Percentiles rank a stretch among this genome's conserved stretches.
phyloP scores from a whole-genome alignment of 176 grass and related monocot species.

The Phoenix roebelenii region DNA sequence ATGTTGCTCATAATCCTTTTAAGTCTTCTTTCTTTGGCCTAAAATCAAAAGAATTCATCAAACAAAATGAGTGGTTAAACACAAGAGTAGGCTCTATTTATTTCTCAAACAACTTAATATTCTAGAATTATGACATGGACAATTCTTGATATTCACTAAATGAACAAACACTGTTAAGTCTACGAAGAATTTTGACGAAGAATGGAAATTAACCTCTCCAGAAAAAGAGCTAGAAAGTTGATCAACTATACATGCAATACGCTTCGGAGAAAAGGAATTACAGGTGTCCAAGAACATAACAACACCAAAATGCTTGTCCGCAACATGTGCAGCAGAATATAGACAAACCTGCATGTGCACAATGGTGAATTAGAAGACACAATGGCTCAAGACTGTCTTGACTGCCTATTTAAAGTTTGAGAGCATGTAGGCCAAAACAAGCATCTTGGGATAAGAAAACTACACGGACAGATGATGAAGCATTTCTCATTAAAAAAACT shows the following conservation, averaged over 20 bases:
- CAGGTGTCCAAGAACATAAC: conserved; percentile 84
- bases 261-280: conserved; percentile 71
- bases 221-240: conserved; percentile 15
- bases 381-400: too few species aligned
- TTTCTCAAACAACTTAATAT: too few species aligned
- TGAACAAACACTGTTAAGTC: too few species aligned
- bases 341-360: conserved; percentile 57
- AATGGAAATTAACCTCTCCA: conserved; percentile 32
- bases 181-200: not conserved
- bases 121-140: too few species aligned
- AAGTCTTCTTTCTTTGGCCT: conserved; percentile 41
- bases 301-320: conserved; percentile 33
- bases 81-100: too few species aligned
- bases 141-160: too few species aligned
- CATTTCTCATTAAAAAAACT: too few species aligned
- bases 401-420: not conserved
- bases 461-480: too few species aligned
- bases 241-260: conserved; percentile 43
- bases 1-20: conserved; percentile 62
- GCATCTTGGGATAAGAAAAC: too few species aligned
- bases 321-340: conserved; percentile 43
- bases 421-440: not conserved
- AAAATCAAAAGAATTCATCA: conserved; percentile 18
- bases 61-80: not conserved
- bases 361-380: too few species aligned